Evolutionary conservation across 2,329 filamentous ascomycete genomes (phyloP).

Genomic region (Aplosporella prunicola): DNA sequence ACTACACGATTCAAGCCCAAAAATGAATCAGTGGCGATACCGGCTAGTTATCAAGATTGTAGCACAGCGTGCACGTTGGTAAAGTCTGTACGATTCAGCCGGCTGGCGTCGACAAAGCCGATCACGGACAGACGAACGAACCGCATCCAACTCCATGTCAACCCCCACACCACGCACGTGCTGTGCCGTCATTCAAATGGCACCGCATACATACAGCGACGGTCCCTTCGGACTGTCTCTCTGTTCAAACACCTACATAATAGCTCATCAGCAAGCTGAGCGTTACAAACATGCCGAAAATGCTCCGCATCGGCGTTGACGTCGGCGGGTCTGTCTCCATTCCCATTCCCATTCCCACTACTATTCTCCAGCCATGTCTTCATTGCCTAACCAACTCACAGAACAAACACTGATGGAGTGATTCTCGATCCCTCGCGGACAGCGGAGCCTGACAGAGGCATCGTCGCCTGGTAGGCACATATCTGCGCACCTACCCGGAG

Average conservation of each 20-base stretch:
- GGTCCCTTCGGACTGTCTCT: no score
- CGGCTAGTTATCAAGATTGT: no score
- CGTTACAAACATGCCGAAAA: neutral
- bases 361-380: neutral
- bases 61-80: no score
- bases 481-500: no score
- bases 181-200: neutral
- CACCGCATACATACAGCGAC: neutral
- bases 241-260: neutral
- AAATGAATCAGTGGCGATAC: no score
- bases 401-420: conserved; percentile 30
- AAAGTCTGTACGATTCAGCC: no score
- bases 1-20: no score
- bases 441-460: conserved; percentile 17
- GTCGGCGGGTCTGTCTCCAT: conserved; percentile 23
- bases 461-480: conserved; percentile 11
- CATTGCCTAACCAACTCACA: neutral
- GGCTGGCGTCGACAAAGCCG: conserved; percentile 7
- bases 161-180: neutral
- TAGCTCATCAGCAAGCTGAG: neutral
- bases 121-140: conserved; percentile 1
- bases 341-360: no score
- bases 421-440: conserved; percentile 21
- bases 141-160: no score
- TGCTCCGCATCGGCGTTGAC: conserved; percentile 24